Base-by-base conservation (phyloP, 805 yeast genomes). In the Maudiozyma turicensis region DNA sequence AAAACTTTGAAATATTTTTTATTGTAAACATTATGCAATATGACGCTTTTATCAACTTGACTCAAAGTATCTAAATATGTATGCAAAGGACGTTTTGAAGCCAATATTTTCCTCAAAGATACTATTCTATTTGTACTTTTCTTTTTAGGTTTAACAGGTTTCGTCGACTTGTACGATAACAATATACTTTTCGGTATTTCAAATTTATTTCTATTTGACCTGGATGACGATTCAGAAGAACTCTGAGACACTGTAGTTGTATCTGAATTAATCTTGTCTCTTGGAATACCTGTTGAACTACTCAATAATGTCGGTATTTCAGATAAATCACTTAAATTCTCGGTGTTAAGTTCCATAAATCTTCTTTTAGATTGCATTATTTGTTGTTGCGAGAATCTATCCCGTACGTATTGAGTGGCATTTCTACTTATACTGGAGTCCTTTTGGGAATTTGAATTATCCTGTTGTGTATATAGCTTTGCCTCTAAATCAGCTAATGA, bases 401-500 rank as follows among this genome's bases (percentile, higher is more conserved):
- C 64, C 26, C 53, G 46, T 6, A 50, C 46, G 13, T 39, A 49
- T 26, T 53, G 52, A 4, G 57, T 52, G 5, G 55, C 50, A 6
- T 46, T 40, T 13, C 52, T 50, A 37, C 50, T 49, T 4, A 54
- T 52, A 7, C 50, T 45, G 11, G 39, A 29, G 5, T 37, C 40
- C 10, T 44, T 39, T 33, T 40, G 32, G 6, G 14, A 15, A 5
- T 9, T 29, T 14, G 31, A 8, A 34, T 8, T 40, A 7, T 38
- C 28, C 33, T 30, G 40, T 46, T 41, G 48, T 3, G 59, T 52
- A 46, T 61, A 63, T 31, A 66, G 40, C 35, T 56, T 60, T 8
- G 63, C 63, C 40, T 64, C 69, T 48, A 65, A 46, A 48, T 64
- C 68, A 9, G 69, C 65, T 32, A 65, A 44, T 1, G 69, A 65